Base-by-base conservation (phyloP, 2,329 filamentous ascomycete genomes). In the Huntiella abstrusa region DNA sequence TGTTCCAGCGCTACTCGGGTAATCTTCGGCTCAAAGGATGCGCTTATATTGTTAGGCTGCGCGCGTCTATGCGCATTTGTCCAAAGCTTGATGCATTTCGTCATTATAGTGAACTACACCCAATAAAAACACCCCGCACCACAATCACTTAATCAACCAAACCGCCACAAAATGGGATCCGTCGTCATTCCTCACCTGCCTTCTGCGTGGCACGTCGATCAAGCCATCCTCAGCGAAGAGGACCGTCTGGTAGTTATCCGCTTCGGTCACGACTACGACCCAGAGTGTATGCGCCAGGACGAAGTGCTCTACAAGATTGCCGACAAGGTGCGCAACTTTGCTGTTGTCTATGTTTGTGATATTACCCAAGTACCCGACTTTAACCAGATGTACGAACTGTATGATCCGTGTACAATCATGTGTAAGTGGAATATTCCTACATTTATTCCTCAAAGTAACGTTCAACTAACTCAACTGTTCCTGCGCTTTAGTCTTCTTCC, bases 161-260 rank as follows among this genome's bases (percentile, higher is more conserved):
- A 19, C 13, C n/a, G 28, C 13, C 12, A 10, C 33, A 52, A 16
- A 51, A 74, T 74, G 70, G 85, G 86, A 56, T 94, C 86, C 56
- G 83, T 95, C 52, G 83, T 93, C 43, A 77, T 98, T 45, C 88
- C 88, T 40, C 88, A 96, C 63, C 73, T 98, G 41, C 75, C 75
- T 55, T 87, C 83, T 37, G 91, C 84, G 62, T 98, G 88, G 91
- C 91, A 98, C 63, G 91, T 98, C 58, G 91, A 96, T 69, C 87
- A 96, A 65, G 86, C 87, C 52, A 95, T 95, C 58, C 77, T 84
- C 58, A 73, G 71, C 38, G 87, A 96, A 65, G 85, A 94, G 59
- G 88, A 96, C 58, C 80, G 88, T 42, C 76, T 95, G 1, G 85
- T 94, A 10, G 79, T 94, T 37, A 94, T 96, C 60, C 80, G 88